Percentiles rank a stretch among this genome's conserved stretches.
These are phyloP conservation scores for Fomitopsis betulina DNA, from an alignment of 1,284 basidiomycete genomes.

Conservation along the genomic window DNA sequence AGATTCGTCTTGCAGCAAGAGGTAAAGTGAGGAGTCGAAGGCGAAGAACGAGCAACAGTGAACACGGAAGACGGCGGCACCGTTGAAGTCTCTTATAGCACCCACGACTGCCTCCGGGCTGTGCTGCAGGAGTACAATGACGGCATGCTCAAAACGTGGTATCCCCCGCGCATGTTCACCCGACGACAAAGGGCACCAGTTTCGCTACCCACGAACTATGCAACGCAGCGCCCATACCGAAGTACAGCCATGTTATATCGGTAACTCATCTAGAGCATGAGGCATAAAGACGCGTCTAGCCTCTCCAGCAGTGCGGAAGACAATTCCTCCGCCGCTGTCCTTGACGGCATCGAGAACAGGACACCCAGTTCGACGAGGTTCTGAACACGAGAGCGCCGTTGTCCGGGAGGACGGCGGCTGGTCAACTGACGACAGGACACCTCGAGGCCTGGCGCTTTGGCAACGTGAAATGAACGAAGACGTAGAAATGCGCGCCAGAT, in stretches of 20 bases:
- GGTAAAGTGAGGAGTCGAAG: neutral
- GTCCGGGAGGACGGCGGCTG: neutral
- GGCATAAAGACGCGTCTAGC: neutral
- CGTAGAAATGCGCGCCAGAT: neutral
- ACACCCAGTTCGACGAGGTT: neutral
- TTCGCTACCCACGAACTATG: neutral
- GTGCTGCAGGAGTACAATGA: neutral
- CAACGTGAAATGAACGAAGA: neutral
- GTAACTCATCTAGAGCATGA: neutral
- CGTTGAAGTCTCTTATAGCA: conserved; percentile 2
- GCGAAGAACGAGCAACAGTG: neutral
- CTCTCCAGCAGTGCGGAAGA: neutral
- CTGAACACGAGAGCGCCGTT: neutral
- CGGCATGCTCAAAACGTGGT: neutral
- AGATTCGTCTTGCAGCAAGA: no score
- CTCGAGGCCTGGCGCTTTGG: neutral
- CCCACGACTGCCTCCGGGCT: neutral
- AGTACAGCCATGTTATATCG: neutral
- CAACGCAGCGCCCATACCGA: neutral
- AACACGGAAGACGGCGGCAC: neutral
- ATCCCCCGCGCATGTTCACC: neutral
- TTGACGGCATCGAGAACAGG: neutral
- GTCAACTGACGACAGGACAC: conserved; percentile 5
- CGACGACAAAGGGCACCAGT: neutral
- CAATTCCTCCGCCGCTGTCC: neutral